These are phyloP conservation scores for Heteromeles arbutifolia DNA, from an alignment of 306 rosid genomes.

Conservation along the genomic window DNA sequence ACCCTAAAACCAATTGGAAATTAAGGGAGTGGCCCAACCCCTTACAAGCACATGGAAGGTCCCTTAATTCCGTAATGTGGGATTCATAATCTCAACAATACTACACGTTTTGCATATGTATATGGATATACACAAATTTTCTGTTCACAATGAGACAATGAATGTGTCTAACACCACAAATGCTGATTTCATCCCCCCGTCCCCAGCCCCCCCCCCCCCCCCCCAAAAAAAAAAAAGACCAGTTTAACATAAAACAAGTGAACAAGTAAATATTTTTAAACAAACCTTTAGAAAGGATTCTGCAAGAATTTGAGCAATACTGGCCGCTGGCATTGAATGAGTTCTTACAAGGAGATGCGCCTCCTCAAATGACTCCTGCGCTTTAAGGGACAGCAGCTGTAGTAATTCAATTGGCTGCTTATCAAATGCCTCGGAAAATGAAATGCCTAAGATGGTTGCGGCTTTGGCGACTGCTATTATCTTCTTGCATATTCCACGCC, in stretches of 20 bases:
- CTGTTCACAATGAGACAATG: no score
- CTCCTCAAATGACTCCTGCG: slow-evolving; percentile 96
- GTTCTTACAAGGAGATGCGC: slow-evolving; percentile 78
- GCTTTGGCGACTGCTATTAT: slow-evolving; percentile 83
- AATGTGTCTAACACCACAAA: no score
- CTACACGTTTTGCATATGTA: no score
- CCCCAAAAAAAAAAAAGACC: no score
- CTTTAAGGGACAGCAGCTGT: slow-evolving; percentile 93
- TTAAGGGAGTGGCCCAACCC: no score
- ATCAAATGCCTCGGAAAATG: slow-evolving; percentile 78
- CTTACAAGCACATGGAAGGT: no score
- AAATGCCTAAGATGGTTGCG: slow-evolving; percentile 73
- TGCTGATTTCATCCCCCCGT: no score
- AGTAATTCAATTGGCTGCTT: slow-evolving; percentile 89
- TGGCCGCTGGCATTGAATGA: slow-evolving; percentile 83
- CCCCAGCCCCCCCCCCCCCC: no score
- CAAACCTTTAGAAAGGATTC: slow-evolving; percentile 92
- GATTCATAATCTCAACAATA: no score
- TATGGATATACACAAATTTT: no score
- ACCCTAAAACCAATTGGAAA: no score
- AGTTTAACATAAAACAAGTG: background rate
- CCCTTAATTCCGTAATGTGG: no score
- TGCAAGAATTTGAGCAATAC: slow-evolving; percentile 92
- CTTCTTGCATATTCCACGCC: slow-evolving; percentile 83
- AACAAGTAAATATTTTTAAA: background rate